phyloP scores from a whole-genome alignment of 2,329 filamentous ascomycete species.

The Alternaria hordeiaustralica region DNA sequence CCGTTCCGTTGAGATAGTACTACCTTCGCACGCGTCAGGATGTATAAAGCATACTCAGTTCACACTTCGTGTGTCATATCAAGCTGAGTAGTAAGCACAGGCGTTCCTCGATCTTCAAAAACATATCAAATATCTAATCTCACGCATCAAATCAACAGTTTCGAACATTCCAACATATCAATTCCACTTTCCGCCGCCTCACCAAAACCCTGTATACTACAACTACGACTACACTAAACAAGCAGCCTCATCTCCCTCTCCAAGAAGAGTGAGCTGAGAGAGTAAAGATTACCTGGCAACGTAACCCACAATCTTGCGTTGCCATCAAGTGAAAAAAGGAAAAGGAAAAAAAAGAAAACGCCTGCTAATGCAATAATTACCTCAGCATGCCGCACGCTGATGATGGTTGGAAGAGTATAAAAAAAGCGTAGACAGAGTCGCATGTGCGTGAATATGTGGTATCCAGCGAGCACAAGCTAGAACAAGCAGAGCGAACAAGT shows the following conservation, averaged over 20 bases:
- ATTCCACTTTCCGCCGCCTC: neutral
- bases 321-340: neutral
- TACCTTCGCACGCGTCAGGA: fast-evolving
- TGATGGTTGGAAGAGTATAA: neutral
- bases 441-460: slow-evolving; percentile 5
- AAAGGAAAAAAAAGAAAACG: neutral
- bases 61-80: no score
- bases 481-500: neutral
- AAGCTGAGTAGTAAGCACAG: no score
- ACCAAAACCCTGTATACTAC: neutral
- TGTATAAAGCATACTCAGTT: fast-evolving
- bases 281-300: slow-evolving; percentile 2
- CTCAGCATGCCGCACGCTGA: slow-evolving; percentile 11
- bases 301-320: neutral
- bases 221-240: neutral
- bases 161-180: slow-evolving; percentile 2
- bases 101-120: no score
- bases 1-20: neutral
- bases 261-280: neutral
- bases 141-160: neutral
- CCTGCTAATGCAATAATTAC: slow-evolving; percentile 8
- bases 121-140: neutral
- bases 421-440: neutral
- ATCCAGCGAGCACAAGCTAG: slow-evolving; percentile 6
- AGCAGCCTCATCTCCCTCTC: neutral